Evolutionary conservation across 148 eudicot species (phyloP).

Genomic region (Diospyros kaki): DNA sequence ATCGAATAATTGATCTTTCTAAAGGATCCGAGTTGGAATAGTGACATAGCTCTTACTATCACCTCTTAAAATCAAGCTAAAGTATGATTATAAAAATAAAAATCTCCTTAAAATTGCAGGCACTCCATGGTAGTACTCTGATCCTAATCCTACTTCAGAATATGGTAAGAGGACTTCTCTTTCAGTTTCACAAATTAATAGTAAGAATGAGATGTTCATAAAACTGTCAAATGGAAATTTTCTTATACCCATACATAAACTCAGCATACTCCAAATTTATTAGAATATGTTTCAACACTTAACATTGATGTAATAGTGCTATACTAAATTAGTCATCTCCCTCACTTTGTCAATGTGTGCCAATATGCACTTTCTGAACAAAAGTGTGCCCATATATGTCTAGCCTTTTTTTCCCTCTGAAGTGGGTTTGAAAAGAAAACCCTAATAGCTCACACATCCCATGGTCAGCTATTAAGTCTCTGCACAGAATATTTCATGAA

Average conservation of each 20-base stretch:
- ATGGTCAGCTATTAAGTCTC: not conserved
- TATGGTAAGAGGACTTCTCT: not conserved
- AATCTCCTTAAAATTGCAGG: not conserved
- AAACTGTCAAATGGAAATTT: not conserved
- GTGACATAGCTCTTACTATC: not conserved
- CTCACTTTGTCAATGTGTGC: not conserved
- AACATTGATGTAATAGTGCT: not conserved
- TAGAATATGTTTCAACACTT: not conserved
- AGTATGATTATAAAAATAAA: not conserved
- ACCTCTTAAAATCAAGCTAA: not conserved
- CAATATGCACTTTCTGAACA: not conserved
- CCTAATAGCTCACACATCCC: not conserved
- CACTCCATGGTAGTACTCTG: not conserved
- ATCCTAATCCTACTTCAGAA: not conserved
- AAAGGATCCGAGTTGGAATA: not conserved
- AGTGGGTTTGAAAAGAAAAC: no score
- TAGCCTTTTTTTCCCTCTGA: no score
- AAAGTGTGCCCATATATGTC: no score
- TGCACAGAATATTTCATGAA: not conserved
- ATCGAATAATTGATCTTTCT: not conserved
- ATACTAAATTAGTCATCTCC: not conserved
- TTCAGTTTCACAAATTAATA: constrained; percentile 6
- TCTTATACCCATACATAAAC: not conserved
- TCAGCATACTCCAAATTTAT: not conserved
- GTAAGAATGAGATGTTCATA: not conserved